Evolutionary conservation across 768 basidiomycete species (phyloP).

Genomic region (Suillus cothurnatus): DNA sequence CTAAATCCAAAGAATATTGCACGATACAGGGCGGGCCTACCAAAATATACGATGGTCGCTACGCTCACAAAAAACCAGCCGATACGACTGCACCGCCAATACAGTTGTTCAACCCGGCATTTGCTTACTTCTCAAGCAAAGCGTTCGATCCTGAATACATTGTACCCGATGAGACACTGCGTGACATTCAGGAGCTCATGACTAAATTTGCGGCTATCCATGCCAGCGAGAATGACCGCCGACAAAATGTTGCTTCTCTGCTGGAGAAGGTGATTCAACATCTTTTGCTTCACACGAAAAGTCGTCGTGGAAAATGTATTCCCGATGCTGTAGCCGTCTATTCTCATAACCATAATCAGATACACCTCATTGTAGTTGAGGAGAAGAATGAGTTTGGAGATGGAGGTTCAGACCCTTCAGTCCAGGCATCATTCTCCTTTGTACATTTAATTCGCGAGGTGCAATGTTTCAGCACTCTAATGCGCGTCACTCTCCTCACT

Average conservation of each 20-base stretch:
- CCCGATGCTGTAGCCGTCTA: conserved; percentile 5
- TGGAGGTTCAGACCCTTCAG: conserved; percentile 31
- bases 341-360: not conserved
- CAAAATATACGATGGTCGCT: not conserved
- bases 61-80: not conserved
- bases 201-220: conserved; percentile 18
- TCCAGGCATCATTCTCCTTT: conserved; percentile 32
- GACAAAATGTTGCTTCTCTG: not conserved
- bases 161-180: not conserved
- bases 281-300: not conserved
- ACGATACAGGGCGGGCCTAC: not conserved
- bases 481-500: not conserved
- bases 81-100: not conserved
- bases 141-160: not conserved
- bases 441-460: conserved; percentile 9
- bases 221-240: not conserved
- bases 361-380: conserved; percentile 21
- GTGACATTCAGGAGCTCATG: conserved; percentile 15
- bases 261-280: conserved; percentile 6
- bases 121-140: not conserved
- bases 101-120: not conserved
- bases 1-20: not conserved
- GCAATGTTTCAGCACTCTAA: conserved; percentile 5
- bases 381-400: conserved; percentile 31
- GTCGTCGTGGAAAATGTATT: not conserved